phyloP scores from a whole-genome alignment of 768 basidiomycete species.

The Mycena venus region DNA sequence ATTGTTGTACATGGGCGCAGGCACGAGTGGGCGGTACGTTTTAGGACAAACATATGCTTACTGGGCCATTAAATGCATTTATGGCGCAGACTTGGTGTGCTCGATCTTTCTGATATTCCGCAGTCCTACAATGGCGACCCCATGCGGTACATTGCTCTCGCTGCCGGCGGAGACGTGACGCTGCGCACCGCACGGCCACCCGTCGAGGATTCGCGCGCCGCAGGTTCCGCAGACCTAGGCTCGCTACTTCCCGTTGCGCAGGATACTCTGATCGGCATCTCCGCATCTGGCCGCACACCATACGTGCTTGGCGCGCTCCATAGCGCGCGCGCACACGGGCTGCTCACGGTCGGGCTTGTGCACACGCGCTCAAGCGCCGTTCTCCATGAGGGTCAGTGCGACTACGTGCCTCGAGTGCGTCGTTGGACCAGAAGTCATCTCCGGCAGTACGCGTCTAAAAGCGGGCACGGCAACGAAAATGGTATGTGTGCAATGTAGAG shows the following conservation, averaged over 20 bases:
- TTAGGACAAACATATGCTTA: not conserved
- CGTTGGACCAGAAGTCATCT: constrained; percentile 48
- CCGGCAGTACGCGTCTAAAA: constrained; percentile 52
- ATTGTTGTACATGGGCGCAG: constrained; percentile 51
- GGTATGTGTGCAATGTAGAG: constrained; percentile 29
- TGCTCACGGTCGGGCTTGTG: constrained; percentile 47
- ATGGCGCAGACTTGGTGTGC: constrained; percentile 44
- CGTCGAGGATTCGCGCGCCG: constrained; percentile 48
- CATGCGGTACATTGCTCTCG: constrained; percentile 36
- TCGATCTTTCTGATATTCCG: constrained; percentile 46
- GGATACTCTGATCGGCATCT: constrained; percentile 50
- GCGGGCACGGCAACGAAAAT: constrained; percentile 54
- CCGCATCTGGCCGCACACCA: constrained; percentile 51
- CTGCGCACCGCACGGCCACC: constrained; percentile 45
- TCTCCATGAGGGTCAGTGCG: constrained; percentile 38
- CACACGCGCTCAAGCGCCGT: constrained; percentile 45
- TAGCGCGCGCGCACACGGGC: constrained; percentile 35
- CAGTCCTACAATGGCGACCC: constrained; percentile 34
- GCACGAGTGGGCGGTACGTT: constrained; percentile 50
- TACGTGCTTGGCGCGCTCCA: constrained; percentile 50
- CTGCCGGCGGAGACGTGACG: constrained; percentile 45
- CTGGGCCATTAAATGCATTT: not conserved
- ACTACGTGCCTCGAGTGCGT: constrained; percentile 45
- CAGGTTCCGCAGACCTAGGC: constrained; percentile 41
- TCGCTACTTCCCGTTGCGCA: constrained; percentile 38